Evolutionary conservation across 2,329 filamentous ascomycete species (phyloP).

Genomic region (Aplosporella prunicola): DNA sequence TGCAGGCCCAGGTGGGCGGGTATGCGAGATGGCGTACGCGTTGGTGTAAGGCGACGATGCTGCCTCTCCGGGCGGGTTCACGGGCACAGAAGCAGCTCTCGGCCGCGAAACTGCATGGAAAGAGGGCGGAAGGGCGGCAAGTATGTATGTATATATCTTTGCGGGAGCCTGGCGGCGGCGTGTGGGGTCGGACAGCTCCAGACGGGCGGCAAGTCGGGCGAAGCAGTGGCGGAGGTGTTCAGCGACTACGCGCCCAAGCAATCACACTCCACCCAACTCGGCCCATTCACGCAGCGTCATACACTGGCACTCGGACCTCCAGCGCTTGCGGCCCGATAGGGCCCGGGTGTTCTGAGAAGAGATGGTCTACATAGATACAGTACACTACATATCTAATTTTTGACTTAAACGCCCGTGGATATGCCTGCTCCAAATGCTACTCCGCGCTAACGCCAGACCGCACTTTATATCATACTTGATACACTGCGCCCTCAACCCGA

Average conservation of each 20-base stretch:
- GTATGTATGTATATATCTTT: too few relatives aligned
- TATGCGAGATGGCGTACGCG: neutral
- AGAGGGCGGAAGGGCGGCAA: too few relatives aligned
- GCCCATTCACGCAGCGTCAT: conserved; percentile 6
- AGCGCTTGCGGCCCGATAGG: conserved; percentile 5
- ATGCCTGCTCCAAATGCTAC: conserved; percentile 11
- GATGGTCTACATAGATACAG: neutral
- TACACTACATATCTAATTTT: neutral
- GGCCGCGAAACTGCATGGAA: too few relatives aligned
- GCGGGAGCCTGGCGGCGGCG: too few relatives aligned
- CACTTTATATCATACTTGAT: neutral
- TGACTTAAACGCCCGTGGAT: conserved; percentile 9
- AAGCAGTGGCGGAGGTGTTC: too few relatives aligned
- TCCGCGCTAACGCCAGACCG: conserved; percentile 6
- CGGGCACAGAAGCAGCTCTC: too few relatives aligned
- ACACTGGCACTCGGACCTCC: neutral
- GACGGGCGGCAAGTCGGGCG: too few relatives aligned
- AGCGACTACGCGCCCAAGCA: conserved; percentile 8
- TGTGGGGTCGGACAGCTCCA: too few relatives aligned
- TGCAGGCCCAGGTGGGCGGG: neutral
- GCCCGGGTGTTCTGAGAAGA: conserved; percentile 1
- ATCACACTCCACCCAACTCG: conserved; percentile 3
- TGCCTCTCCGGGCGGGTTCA: too few relatives aligned
- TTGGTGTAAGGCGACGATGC: too few relatives aligned
- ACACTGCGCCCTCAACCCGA: conserved; percentile 17